Conservation (phyloP, 148 eudicot species). For the Oxyria digyna region DNA sequence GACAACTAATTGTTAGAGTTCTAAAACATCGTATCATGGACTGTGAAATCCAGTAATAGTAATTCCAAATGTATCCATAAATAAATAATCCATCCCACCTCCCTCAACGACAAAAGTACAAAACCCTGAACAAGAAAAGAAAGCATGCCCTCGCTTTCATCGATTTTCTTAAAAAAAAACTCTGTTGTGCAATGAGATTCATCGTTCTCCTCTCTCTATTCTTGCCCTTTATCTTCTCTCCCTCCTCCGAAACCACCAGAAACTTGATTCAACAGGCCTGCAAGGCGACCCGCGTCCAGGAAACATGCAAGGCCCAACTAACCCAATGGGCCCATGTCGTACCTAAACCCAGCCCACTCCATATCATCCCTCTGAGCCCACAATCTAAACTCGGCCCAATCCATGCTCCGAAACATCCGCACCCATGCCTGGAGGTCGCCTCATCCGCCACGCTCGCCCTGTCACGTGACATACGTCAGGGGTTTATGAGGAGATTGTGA, state of each 20-base stretch:
- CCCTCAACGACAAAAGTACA: neutral
- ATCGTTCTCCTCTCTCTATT: constrained; percentile 22
- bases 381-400: constrained; percentile 31
- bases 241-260: neutral
- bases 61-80: neutral
- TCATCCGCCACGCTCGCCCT: constrained; percentile 11
- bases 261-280: constrained; percentile 37
- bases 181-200: neutral
- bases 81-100: neutral
- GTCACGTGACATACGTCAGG: constrained; percentile 56
- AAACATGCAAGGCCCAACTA: constrained; percentile 26
- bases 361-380: constrained; percentile 30
- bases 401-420: constrained; percentile 42
- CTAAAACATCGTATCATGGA: neutral
- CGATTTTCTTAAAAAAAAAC: neutral
- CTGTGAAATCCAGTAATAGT: neutral
- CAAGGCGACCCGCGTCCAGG: constrained; percentile 48
- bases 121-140: neutral
- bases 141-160: too few species aligned
- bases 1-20: too few species aligned
- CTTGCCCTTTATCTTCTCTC: constrained; percentile 1
- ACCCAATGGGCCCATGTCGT: constrained; percentile 4
- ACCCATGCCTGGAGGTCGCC: constrained; percentile 31
- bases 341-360: constrained; percentile 21
- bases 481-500: constrained; percentile 65